phyloP scores from a whole-genome alignment of 371 early-diverging fungal species.

The Mucor circinelloides region DNA sequence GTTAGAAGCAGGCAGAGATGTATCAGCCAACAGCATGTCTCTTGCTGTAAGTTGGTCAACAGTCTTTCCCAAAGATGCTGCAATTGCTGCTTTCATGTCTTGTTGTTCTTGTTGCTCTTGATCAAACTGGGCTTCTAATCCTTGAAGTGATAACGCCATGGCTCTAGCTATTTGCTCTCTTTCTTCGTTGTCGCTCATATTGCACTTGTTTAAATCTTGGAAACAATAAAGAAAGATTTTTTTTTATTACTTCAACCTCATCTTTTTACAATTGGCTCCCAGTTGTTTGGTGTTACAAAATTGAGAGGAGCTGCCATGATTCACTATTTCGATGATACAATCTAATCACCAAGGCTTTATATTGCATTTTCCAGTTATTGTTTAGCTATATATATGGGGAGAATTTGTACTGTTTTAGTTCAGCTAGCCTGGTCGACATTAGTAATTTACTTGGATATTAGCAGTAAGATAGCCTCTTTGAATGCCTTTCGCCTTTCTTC shows the following conservation, averaged over 20 bases:
- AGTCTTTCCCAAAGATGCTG: slow-evolving; percentile 43
- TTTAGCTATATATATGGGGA: too few relatives aligned
- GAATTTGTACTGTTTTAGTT: too few relatives aligned
- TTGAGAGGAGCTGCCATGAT: background rate
- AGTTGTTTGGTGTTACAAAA: background rate
- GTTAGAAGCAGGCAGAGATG: background rate
- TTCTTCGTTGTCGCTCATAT: slow-evolving; percentile 13
- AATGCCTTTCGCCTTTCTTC: too few relatives aligned
- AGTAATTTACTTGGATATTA: too few relatives aligned
- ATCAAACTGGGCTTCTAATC: background rate
- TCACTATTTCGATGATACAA: too few relatives aligned
- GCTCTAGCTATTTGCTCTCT: slow-evolving; percentile 16
- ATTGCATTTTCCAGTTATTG: too few relatives aligned
- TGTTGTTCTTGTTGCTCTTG: slow-evolving; percentile 29
- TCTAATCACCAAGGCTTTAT: too few relatives aligned
- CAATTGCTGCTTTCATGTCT: slow-evolving; percentile 38
- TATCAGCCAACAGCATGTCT: slow-evolving; percentile 28
- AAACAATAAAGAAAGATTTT: background rate
- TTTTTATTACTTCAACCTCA: background rate
- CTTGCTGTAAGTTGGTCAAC: slow-evolving; percentile 46
- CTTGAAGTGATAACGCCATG: slow-evolving; percentile 16
- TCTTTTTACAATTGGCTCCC: background rate
- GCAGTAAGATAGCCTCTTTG: too few relatives aligned
- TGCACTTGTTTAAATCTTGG: background rate
- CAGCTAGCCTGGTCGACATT: too few relatives aligned